Evolutionary conservation across 371 early-diverging fungal genomes (phyloP).

Genomic region (Chytridiales sp.): DNA sequence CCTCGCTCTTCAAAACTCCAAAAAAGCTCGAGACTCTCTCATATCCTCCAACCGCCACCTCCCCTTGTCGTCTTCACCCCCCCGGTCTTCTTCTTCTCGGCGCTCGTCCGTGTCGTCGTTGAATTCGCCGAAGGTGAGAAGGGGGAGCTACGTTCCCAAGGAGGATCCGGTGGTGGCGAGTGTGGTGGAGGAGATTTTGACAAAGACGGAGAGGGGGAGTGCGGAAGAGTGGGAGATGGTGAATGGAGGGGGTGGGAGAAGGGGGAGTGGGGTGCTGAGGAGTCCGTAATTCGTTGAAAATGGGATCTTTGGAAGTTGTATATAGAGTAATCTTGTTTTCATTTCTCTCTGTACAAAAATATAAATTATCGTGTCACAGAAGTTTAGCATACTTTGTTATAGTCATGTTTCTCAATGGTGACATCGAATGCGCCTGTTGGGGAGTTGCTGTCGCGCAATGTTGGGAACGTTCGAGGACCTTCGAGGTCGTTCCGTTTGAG

Average conservation of each 20-base stretch:
- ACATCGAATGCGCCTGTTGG: no score
- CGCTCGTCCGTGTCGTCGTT: not conserved
- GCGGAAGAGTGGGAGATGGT: constrained; percentile 24
- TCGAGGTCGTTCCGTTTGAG: no score
- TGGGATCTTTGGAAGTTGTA: not conserved
- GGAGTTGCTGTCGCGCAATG: no score
- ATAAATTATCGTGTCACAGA: no score
- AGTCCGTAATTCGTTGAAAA: constrained; percentile 1
- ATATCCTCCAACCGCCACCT: not conserved
- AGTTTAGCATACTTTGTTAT: no score
- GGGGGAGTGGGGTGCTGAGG: constrained; percentile 1
- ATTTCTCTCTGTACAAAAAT: not conserved
- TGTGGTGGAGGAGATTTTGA: constrained; percentile 18
- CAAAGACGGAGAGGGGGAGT: constrained; percentile 5
- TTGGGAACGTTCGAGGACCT: no score
- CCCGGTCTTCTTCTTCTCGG: constrained; percentile 8
- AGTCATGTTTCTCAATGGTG: no score
- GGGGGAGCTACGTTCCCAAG: constrained; percentile 5
- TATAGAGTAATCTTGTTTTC: not conserved
- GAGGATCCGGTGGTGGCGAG: constrained; percentile 13
- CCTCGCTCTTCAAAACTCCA: no score
- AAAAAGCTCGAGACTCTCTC: not conserved
- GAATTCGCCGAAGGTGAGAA: not conserved
- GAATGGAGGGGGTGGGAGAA: constrained; percentile 2
- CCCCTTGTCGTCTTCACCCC: not conserved